Base-by-base conservation (phyloP, 1,284 basidiomycete genomes). In the Schizophyllum commune region DNA sequence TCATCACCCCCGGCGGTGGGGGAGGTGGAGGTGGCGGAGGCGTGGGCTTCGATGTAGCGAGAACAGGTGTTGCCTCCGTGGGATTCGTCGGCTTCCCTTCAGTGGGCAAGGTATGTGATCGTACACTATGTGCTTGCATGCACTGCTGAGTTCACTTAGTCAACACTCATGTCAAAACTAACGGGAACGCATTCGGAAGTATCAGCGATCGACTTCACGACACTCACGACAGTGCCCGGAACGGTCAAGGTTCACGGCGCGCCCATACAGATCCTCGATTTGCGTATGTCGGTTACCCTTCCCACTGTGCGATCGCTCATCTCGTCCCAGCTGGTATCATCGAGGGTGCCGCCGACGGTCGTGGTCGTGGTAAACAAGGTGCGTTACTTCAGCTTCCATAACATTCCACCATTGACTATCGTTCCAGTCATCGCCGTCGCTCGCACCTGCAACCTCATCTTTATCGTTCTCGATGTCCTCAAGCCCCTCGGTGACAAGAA, bases 171-270 rank as follows among this genome's bases (percentile, higher is more conserved):
- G 96, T 96, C 95, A 55, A 98, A 96, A 72, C 81, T 99, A 63
- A 99, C 96, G 56, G 97, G 97, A 60, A 99, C 96, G 21, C 92
- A 96, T 69, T 98, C 96, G 52, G 95, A 98, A 75, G 89, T 90
- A n/a, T 98, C 97, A 6, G 96, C 92, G 65, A 99, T 99, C 71
- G 96, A 99, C 74, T 99, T 99, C 78, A 99, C 97, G 1, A 93
- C 90, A 13, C 83, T 92, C 32, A 92, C 91, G 1, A 95, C 92
- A 33, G 96, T 99, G 1, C 97, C 97, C 6, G 97, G 97, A 56
- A 98, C 96, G 1, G 74, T 99, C 65, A 94, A 92, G 72, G 92
- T 97, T 1, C 92, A 94, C 65, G 94, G 94, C n/a, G 94, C 95
- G 51, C 92, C 92, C 47, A 93, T 97, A 69, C 91, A 93, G 67